Conservation (phyloP, 129 eudicot species). For the Gnaphalium uliginosum region DNA sequence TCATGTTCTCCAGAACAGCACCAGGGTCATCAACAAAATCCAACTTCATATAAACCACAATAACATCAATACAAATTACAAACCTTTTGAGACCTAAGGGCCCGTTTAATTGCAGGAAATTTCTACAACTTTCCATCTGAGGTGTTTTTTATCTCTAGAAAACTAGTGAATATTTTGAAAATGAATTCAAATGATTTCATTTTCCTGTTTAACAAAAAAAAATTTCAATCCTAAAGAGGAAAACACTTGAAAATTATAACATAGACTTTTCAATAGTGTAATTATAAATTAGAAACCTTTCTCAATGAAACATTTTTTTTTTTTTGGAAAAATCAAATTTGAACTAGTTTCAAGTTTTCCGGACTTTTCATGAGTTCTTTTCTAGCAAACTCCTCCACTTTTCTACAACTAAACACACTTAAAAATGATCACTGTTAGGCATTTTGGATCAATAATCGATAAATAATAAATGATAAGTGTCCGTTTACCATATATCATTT, state of each 20-base stretch:
- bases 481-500: background rate
- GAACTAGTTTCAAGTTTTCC: no score
- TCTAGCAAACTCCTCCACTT: background rate
- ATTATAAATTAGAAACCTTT: no score
- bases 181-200: no score
- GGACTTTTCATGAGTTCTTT: no score
- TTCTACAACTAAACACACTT: background rate
- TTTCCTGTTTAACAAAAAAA: background rate
- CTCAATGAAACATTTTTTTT: no score
- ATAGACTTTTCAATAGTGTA: no score
- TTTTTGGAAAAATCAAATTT: no score
- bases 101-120: no score
- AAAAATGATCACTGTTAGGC: background rate
- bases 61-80: conserved; percentile 9
- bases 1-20: conserved; percentile 71
- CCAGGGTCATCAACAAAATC: conserved; percentile 89
- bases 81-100: background rate
- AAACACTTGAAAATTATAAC: no score
- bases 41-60: conserved; percentile 57
- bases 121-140: background rate
- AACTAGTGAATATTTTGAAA: no score
- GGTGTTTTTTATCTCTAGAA: no score
- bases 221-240: background rate
- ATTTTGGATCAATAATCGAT: background rate
- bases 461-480: no score